Evolutionary conservation across 2,329 filamentous ascomycete genomes (phyloP).

Genomic region (Fusarium palustre): DNA sequence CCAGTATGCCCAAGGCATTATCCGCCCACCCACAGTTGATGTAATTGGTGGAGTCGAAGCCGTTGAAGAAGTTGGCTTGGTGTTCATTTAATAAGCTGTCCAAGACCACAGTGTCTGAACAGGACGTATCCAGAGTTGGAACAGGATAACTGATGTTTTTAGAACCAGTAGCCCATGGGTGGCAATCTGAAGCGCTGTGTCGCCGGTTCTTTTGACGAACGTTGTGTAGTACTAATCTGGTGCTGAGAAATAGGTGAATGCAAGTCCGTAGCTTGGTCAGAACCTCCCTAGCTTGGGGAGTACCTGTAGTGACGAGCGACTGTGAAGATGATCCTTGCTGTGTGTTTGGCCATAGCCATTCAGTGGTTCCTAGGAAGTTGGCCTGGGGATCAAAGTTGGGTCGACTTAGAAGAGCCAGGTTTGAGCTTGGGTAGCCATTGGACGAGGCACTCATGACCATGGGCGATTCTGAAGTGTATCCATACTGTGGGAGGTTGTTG

Average conservation of each 20-base stretch:
- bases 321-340: neutral
- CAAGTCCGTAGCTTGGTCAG: slow-evolving; percentile 8
- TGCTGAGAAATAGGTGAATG: slow-evolving; percentile 17
- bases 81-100: neutral
- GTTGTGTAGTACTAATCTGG: slow-evolving; percentile 2
- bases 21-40: neutral
- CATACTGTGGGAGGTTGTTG: slow-evolving; percentile 6
- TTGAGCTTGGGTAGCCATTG: slow-evolving; percentile 4
- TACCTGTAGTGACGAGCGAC: neutral
- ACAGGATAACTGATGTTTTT: neutral
- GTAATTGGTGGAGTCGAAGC: neutral
- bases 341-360: neutral
- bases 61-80: neutral
- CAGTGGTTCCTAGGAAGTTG: neutral
- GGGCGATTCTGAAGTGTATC: slow-evolving; percentile 18
- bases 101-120: neutral
- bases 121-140: neutral
- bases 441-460: slow-evolving; percentile 7
- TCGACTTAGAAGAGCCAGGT: neutral
- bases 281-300: neutral
- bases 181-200: slow-evolving; percentile 6
- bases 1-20: neutral
- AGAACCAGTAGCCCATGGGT: neutral
- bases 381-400: neutral
- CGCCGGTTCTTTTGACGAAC: slow-evolving; percentile 7